phyloP scores from a whole-genome alignment of 2,329 filamentous ascomycete species.

The Sporothrix curviconia region DNA sequence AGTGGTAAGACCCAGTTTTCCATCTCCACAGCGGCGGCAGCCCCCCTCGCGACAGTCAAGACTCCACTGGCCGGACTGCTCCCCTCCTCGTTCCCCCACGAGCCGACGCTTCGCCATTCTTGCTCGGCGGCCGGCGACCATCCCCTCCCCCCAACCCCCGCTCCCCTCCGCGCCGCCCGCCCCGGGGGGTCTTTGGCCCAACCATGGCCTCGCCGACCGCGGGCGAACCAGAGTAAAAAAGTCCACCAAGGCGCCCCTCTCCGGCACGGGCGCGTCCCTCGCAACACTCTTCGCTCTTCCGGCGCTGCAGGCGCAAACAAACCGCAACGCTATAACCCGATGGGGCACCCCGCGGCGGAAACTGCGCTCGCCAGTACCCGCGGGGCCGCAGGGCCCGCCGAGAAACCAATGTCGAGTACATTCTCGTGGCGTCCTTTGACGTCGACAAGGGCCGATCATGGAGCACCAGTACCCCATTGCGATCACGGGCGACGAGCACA shows the following conservation, averaged over 20 bases:
- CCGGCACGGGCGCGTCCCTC: conserved; percentile 48
- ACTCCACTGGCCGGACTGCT: conserved; percentile 49
- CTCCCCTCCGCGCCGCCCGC: conserved; percentile 21
- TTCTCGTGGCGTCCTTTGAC: conserved; percentile 93
- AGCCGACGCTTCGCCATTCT: conserved; percentile 46
- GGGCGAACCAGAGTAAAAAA: conserved; percentile 52
- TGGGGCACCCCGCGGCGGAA: conserved; percentile 47
- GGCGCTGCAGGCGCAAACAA: conserved; percentile 21
- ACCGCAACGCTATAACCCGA: conserved; percentile 44
- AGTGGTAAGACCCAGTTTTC: conserved; percentile 30
- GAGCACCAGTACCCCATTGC: conserved; percentile 94
- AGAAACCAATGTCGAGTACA: conserved; percentile 99
- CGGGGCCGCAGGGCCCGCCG: conserved; percentile 54
- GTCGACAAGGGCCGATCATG: conserved; percentile 94
- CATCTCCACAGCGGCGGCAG: conserved; percentile 19
- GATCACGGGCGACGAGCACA: conserved; percentile 94
- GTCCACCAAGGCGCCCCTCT: conserved; percentile 50
- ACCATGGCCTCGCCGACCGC: conserved; percentile 44
- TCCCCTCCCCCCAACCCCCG: conserved; percentile 48
- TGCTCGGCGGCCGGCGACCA: conserved; percentile 42
- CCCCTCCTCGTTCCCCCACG: conserved; percentile 54
- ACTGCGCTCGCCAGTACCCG: conserved; percentile 68
- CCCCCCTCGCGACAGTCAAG: conserved; percentile 21
- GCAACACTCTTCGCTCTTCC: conserved; percentile 55
- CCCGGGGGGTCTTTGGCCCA: too few species aligned